Evolutionary conservation across 768 basidiomycete species (phyloP).

Genomic region (Trametes gibbosa): DNA sequence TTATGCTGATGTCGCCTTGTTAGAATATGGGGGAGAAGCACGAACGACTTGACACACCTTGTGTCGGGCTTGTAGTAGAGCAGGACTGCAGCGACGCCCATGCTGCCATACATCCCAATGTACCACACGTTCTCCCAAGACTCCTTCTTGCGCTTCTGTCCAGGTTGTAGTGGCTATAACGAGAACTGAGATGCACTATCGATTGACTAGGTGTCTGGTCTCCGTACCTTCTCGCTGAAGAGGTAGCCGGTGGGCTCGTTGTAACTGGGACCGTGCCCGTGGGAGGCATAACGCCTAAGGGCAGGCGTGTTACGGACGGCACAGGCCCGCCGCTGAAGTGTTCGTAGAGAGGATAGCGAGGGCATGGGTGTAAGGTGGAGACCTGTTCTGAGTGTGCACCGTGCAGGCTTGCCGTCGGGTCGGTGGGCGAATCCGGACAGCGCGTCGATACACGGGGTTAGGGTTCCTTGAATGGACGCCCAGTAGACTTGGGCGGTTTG

Average conservation of each 20-base stretch:
- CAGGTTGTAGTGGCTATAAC: slow-evolving; percentile 66
- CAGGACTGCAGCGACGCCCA: slow-evolving; percentile 71
- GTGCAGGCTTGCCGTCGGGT: not conserved
- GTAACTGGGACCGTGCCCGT: slow-evolving; percentile 77
- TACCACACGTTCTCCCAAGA: slow-evolving; percentile 93
- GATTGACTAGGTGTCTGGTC: not conserved
- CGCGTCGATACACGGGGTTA: not conserved
- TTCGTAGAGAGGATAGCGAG: slow-evolving; percentile 49
- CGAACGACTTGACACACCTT: slow-evolving; percentile 51
- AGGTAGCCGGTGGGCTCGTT: slow-evolving; percentile 87
- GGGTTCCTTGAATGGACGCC: slow-evolving; percentile 9
- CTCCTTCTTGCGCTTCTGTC: slow-evolving; percentile 84
- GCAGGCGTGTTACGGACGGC: slow-evolving; percentile 23
- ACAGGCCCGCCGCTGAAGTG: slow-evolving; percentile 33
- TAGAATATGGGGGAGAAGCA: not conserved
- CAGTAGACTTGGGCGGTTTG: not conserved
- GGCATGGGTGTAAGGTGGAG: slow-evolving; percentile 36
- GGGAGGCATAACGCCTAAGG: slow-evolving; percentile 51
- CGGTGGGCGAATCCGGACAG: slow-evolving; percentile 11
- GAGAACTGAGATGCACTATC: not conserved
- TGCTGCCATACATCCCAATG: slow-evolving; percentile 85
- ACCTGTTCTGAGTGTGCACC: not conserved
- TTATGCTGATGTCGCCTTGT: slow-evolving; percentile 61
- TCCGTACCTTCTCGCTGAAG: slow-evolving; percentile 85
- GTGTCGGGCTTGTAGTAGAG: slow-evolving; percentile 94